Percentiles rank a stretch among this genome's conserved stretches.
Evolutionary conservation across 768 basidiomycete species (phyloP).

Genomic region (Astraeus odoratus): DNA sequence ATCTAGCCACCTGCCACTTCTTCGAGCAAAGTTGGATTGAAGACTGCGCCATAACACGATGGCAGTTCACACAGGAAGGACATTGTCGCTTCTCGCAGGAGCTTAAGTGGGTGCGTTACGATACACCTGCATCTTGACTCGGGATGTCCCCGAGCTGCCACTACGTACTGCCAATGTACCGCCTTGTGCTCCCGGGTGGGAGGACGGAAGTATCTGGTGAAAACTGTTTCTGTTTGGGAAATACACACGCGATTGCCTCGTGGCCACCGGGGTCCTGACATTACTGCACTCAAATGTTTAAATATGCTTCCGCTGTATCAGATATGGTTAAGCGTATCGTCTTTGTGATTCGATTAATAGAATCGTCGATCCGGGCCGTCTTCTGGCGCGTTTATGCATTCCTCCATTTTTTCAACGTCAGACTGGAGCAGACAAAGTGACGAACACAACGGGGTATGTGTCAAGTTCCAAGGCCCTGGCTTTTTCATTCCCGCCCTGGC

Average conservation of each 20-base stretch:
- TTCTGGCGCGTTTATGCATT: not conserved
- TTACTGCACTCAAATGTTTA: conserved; percentile 8
- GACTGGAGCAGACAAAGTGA: not conserved
- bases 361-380: not conserved
- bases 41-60: not conserved
- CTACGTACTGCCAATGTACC: conserved; percentile 11
- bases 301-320: conserved; percentile 1
- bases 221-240: too few relatives aligned
- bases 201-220: too few relatives aligned
- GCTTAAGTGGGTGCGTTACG: not conserved
- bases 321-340: not conserved
- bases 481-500: too few relatives aligned
- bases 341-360: not conserved
- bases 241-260: conserved; percentile 28
- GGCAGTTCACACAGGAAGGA: not conserved
- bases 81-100: too few relatives aligned
- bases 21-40: not conserved
- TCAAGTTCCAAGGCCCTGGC: too few relatives aligned
- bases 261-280: too few relatives aligned
- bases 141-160: not conserved
- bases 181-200: conserved; percentile 1
- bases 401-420: not conserved
- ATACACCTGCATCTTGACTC: not conserved
- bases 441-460: too few relatives aligned
- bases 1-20: not conserved